phyloP scores from a whole-genome alignment of 805 yeast genomes.

The Komagataella kurtzmanii region DNA sequence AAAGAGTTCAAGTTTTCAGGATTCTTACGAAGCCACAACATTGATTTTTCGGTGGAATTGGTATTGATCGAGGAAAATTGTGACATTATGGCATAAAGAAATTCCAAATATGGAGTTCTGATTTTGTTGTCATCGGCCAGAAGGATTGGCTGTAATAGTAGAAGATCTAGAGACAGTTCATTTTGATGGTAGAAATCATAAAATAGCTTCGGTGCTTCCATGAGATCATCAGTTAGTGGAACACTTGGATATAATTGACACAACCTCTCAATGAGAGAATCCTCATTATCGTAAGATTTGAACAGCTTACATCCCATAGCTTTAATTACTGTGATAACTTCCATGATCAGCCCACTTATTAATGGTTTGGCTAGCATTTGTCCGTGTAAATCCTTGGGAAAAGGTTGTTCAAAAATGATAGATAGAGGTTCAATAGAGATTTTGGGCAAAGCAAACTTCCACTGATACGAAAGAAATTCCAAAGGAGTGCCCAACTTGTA shows the following conservation, averaged over 20 bases:
- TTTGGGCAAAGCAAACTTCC: slow-evolving; percentile 74
- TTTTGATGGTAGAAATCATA: slow-evolving; percentile 49
- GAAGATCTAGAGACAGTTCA: slow-evolving; percentile 57
- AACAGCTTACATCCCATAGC: slow-evolving; percentile 68
- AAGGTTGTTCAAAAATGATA: slow-evolving; percentile 58
- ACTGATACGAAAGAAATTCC: slow-evolving; percentile 61
- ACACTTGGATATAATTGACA: slow-evolving; percentile 25
- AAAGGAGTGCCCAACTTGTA: slow-evolving; percentile 35
- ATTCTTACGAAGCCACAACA: slow-evolving; percentile 19
- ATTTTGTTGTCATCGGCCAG: slow-evolving; percentile 82
- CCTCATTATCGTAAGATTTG: slow-evolving; percentile 57
- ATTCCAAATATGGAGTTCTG: slow-evolving; percentile 84
- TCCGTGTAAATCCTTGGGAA: slow-evolving; percentile 39
- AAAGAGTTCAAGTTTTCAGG: slow-evolving; percentile 14
- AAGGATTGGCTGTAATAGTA: slow-evolving; percentile 74
- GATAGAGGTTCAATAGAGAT: slow-evolving; percentile 70
- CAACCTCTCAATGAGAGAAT: slow-evolving; percentile 42
- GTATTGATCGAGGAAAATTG: slow-evolving; percentile 40
- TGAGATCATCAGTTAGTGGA: slow-evolving; percentile 14
- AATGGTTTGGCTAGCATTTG: slow-evolving; percentile 81
- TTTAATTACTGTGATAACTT: slow-evolving; percentile 58
- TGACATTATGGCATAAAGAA: slow-evolving; percentile 65
- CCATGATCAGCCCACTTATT: slow-evolving; percentile 66
- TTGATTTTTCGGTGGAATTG: slow-evolving; percentile 19
- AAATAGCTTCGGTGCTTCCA: slow-evolving; percentile 44